Conservation (phyloP, 495 filamentous ascomycete genomes). For the Xylaria castorea region DNA sequence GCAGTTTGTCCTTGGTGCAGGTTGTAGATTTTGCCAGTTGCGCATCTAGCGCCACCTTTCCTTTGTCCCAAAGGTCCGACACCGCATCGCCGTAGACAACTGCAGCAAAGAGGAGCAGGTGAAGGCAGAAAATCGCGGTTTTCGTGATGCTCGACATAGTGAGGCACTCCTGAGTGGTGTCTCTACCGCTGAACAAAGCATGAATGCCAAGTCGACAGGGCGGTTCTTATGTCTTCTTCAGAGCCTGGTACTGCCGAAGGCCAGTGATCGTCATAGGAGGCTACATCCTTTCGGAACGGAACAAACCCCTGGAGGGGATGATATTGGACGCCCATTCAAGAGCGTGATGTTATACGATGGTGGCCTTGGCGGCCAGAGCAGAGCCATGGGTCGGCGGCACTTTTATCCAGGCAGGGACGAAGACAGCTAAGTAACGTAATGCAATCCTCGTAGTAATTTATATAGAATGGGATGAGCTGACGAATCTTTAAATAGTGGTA, state of each 20-base stretch:
- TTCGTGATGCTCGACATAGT: constrained; percentile 1
- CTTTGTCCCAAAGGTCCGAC: constrained; percentile 49
- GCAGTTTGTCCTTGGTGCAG: constrained; percentile 54
- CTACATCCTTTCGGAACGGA: constrained; percentile 23
- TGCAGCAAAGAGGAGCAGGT: constrained; percentile 30
- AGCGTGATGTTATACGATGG: neutral
- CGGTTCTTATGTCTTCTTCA: constrained; percentile 17
- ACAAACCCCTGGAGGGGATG: constrained; percentile 5
- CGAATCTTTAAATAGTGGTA: constrained; percentile 5
- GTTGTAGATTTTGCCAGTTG: constrained; percentile 52
- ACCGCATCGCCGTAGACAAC: constrained; percentile 49
- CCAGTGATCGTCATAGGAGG: neutral
- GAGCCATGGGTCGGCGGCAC: constrained; percentile 4
- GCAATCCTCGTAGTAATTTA: constrained; percentile 3
- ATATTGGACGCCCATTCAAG: constrained; percentile 7
- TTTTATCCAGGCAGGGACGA: neutral
- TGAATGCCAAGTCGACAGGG: constrained; percentile 12
- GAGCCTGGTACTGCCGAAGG: constrained; percentile 2
- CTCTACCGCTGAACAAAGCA: constrained; percentile 2
- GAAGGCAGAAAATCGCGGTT: constrained; percentile 7
- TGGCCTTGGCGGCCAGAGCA: constrained; percentile 11
- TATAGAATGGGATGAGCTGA: neutral
- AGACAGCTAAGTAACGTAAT: neutral
- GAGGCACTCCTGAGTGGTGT: neutral
- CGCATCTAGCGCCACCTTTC: constrained; percentile 47